phyloP scores from a whole-genome alignment of 2,329 filamentous ascomycete genomes.

The Alternaria novae-zelandiae region DNA sequence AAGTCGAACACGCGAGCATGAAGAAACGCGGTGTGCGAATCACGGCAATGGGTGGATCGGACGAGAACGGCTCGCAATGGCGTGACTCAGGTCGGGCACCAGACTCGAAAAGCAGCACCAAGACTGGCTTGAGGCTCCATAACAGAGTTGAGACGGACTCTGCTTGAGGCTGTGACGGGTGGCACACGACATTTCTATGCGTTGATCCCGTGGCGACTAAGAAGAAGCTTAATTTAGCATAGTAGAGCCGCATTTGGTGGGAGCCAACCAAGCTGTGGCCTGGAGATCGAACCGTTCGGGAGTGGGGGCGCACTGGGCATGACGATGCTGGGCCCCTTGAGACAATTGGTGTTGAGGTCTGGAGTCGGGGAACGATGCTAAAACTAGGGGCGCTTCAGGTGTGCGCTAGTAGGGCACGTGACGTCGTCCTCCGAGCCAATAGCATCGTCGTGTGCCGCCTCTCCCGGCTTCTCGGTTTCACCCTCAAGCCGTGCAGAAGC shows the following conservation, averaged over 20 bases:
- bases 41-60: slow-evolving; percentile 26
- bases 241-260: slow-evolving; percentile 22
- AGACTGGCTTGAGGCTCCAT: slow-evolving; percentile 30
- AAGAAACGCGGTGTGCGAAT: slow-evolving; percentile 23
- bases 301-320: slow-evolving; percentile 29
- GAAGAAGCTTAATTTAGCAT: slow-evolving; percentile 28
- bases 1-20: slow-evolving; percentile 22
- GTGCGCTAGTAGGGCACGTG: slow-evolving; percentile 13
- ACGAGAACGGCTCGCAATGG: slow-evolving; percentile 30
- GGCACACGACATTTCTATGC: slow-evolving; percentile 37
- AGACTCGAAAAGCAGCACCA: slow-evolving; percentile 41
- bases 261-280: slow-evolving; percentile 35
- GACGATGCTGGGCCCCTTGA: slow-evolving; percentile 41
- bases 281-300: slow-evolving; percentile 12
- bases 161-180: slow-evolving; percentile 44
- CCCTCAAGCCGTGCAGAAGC: slow-evolving; percentile 3
- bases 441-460: slow-evolving; percentile 11
- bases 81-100: slow-evolving; percentile 34
- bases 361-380: slow-evolving; percentile 24
- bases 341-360: slow-evolving; percentile 48
- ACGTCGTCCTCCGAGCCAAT: slow-evolving; percentile 20
- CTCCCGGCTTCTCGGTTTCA: slow-evolving; percentile 26
- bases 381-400: slow-evolving; percentile 38
- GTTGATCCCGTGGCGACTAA: slow-evolving; percentile 24
- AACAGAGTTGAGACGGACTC: slow-evolving; percentile 41